A percentile compares a stretch with the other conserved stretches of the same genome.
Conservation (phyloP, 192 early-diverging fungal genomes). For the Gorgonomyces haynaldii region DNA sequence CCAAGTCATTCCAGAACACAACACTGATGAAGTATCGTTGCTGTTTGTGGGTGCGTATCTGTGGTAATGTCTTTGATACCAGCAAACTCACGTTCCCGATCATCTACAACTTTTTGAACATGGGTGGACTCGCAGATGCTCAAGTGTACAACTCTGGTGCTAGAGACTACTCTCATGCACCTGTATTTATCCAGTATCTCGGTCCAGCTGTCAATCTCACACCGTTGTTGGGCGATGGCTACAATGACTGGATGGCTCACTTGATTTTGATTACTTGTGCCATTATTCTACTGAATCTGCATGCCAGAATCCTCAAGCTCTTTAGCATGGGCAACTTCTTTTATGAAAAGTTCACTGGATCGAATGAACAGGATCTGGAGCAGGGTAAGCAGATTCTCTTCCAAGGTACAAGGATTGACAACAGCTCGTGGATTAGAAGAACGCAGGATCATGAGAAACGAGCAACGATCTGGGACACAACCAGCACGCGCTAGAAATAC, state of each 20-base stretch:
- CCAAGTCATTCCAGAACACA: slow-evolving; percentile 81
- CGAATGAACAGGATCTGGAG: slow-evolving; percentile 23
- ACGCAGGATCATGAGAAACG: neutral
- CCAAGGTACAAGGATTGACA: too few relatives aligned
- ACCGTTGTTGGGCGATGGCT: slow-evolving; percentile 75
- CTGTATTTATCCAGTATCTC: slow-evolving; percentile 28
- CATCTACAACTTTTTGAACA: slow-evolving; percentile 89
- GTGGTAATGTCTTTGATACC: neutral
- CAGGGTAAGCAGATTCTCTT: slow-evolving; percentile 17
- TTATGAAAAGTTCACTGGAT: slow-evolving; percentile 15
- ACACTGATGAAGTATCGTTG: slow-evolving; percentile 81
- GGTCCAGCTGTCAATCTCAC: slow-evolving; percentile 67
- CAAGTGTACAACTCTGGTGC: slow-evolving; percentile 20
- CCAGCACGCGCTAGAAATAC: slow-evolving; percentile 6
- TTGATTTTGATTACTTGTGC: slow-evolving; percentile 68
- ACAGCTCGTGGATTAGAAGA: slow-evolving; percentile 1
- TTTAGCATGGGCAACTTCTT: slow-evolving; percentile 35
- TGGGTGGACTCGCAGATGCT: slow-evolving; percentile 23
- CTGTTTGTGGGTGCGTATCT: slow-evolving; percentile 90
- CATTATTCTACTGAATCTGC: slow-evolving; percentile 69
- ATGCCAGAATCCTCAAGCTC: slow-evolving; percentile 63
- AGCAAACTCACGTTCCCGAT: slow-evolving; percentile 59
- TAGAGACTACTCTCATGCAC: slow-evolving; percentile 11
- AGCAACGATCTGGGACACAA: neutral
- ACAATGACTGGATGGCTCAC: slow-evolving; percentile 80